These are phyloP conservation scores for Pseudogymnoascus sp. DNA, from an alignment of 2,329 filamentous ascomycete genomes.

Conservation along the genomic window DNA sequence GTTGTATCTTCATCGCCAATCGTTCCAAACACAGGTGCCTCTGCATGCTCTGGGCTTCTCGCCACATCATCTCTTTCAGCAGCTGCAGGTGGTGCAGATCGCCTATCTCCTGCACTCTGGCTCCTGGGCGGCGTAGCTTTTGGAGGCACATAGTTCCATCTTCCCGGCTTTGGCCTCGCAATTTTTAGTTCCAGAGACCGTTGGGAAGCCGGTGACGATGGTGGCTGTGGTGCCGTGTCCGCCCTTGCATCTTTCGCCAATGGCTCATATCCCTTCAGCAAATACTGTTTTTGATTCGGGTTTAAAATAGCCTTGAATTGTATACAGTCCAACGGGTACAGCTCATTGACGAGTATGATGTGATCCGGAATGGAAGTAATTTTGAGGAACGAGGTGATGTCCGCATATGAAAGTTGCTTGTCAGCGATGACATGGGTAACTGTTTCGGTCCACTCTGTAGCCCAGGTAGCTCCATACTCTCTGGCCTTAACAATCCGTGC, in stretches of 20 bases:
- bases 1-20: conserved; percentile 2
- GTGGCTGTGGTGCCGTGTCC: conserved; percentile 1
- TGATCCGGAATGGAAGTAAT: conserved; percentile 28
- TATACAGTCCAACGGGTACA: conserved; percentile 63
- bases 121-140: conserved; percentile 33
- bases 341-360: conserved; percentile 57
- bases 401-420: conserved; percentile 53
- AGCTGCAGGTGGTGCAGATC: not conserved
- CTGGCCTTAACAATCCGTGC: conserved; percentile 66
- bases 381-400: conserved; percentile 52
- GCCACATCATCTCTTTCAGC: not conserved
- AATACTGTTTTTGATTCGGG: conserved; percentile 51
- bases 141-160: conserved; percentile 34
- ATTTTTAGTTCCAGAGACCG: conserved; percentile 44
- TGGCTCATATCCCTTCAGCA: conserved; percentile 30
- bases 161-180: conserved; percentile 32
- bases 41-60: not conserved
- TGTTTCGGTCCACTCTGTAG: conserved; percentile 18
- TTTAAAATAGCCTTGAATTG: conserved; percentile 51
- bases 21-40: not conserved
- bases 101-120: conserved; percentile 7
- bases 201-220: conserved; percentile 1
- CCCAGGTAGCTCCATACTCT: conserved; percentile 62
- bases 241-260: conserved; percentile 6
- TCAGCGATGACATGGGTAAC: conserved; percentile 80